Percentiles rank a stretch among this genome's conserved stretches.
Evolutionary conservation across 1,284 basidiomycete genomes (phyloP).

Genomic region (Sporisorium scitamineum): DNA sequence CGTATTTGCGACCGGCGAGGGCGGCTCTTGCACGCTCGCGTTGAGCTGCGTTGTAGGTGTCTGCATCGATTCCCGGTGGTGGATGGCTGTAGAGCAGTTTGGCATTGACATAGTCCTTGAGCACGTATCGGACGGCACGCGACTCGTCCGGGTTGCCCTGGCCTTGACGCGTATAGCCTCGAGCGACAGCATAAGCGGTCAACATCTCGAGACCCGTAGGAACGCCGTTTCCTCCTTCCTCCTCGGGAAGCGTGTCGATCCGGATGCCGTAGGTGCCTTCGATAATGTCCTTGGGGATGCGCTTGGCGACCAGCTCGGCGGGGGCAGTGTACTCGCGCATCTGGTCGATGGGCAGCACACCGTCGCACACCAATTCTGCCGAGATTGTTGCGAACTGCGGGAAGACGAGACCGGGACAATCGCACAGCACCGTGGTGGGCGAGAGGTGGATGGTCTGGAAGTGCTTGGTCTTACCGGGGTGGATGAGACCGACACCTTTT

Average conservation of each 20-base stretch:
- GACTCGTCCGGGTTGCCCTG: constrained; percentile 98
- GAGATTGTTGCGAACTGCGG: constrained; percentile 82
- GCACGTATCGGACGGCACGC: constrained; percentile 87
- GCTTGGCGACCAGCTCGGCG: constrained; percentile 80
- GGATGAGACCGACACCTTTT: constrained; percentile 68
- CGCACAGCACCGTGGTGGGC: constrained; percentile 88
- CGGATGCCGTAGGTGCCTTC: constrained; percentile 89
- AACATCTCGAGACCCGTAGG: constrained; percentile 87
- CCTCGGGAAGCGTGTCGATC: constrained; percentile 77
- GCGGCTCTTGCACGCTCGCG: constrained; percentile 76
- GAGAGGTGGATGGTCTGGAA: constrained; percentile 98
- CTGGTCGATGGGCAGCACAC: constrained; percentile 97
- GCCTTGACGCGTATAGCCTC: constrained; percentile 91
- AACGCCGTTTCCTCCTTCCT: constrained; percentile 86
- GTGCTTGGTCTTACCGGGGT: constrained; percentile 91
- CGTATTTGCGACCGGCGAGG: constrained; percentile 52
- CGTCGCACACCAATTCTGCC: constrained; percentile 95
- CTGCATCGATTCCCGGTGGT: constrained; percentile 77
- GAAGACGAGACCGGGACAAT: constrained; percentile 98
- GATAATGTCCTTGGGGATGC: constrained; percentile 86
- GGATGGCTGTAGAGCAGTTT: constrained; percentile 89
- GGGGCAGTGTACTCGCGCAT: constrained; percentile 94
- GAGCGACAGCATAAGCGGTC: constrained; percentile 80
- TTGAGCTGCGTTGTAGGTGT: constrained; percentile 82
- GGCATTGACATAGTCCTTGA: constrained; percentile 98